Evolutionary conservation across 2,329 filamentous ascomycete genomes (phyloP), one percentile per base, ranked within the genome.

Genomic region (Exophiala mesophila): DNA sequence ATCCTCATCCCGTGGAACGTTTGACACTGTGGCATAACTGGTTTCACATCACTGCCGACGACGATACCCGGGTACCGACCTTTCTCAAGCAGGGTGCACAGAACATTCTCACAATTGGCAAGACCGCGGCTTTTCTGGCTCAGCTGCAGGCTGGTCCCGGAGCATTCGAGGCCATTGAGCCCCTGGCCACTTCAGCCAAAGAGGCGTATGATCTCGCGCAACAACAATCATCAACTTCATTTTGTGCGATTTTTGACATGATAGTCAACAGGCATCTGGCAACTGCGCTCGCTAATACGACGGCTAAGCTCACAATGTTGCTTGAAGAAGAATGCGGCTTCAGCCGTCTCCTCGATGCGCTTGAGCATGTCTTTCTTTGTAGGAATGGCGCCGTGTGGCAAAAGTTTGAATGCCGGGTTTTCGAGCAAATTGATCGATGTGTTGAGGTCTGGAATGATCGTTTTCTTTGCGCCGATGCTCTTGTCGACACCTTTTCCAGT

Each of bases 181-280:
- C 23, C 10, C 10, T 51, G 7, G 19, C 19, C 15, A 30, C 17
- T 10, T 38, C 45, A 3, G 32, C 36, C 3, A 17, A n/a, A n/a
- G 45, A 51, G 28, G 32, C 41, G 15, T 36, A 26, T 5, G 19
- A 45, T 3, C 20, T 51, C 17, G 20, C 42, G 6, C 21, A 30
- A 8, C 21, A 30, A 8, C 23, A 17, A n/a, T 51, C 45, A n/a
- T 32, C 44, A 17, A 20, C 48, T 16, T 65, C 67, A 0, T 70
- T 71, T 39, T 72, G 84, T 0, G 83, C 89, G 52, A 70, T 88
- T 1, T 87, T 97, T 49, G 74, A 77, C 36, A 65, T 72, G 3
- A 76, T 82, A 0, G 86, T 97, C 54, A 75, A 83, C 34, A 67
- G 64, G n/a, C 88, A 89, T 80, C 83, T 96, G 42, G 71, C 81